Evolutionary conservation across 2,329 filamentous ascomycete species (phyloP).

Genomic region (Dendrostoma leiphaemia): DNA sequence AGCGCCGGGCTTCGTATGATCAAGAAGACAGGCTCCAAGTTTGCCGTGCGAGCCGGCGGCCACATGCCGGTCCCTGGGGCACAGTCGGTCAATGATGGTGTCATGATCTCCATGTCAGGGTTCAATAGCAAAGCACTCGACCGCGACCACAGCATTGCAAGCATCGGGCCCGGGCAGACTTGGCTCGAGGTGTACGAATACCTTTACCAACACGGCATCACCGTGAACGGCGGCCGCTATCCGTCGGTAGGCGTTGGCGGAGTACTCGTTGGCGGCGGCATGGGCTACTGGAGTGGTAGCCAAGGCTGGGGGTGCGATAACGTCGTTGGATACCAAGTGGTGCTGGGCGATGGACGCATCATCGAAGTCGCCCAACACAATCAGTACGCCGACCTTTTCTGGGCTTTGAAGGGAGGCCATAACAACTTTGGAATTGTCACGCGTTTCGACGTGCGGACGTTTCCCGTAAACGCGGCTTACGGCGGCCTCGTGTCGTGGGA

Average conservation of each 20-base stretch:
- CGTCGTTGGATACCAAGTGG: slow-evolving; percentile 38
- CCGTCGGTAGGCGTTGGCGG: slow-evolving; percentile 26
- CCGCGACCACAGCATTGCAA: background rate
- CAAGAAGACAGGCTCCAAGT: slow-evolving; percentile 20
- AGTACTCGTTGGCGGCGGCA: slow-evolving; percentile 25
- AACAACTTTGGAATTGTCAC: slow-evolving; percentile 43
- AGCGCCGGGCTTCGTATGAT: background rate
- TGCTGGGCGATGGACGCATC: slow-evolving; percentile 31
- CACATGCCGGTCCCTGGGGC: slow-evolving; percentile 40
- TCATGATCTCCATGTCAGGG: slow-evolving; percentile 33
- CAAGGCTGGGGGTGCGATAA: slow-evolving; percentile 39
- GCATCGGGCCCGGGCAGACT: background rate
- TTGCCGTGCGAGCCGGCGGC: slow-evolving; percentile 42
- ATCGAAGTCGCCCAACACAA: slow-evolving; percentile 26
- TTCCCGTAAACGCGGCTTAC: slow-evolving; percentile 18
- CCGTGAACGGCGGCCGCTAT: slow-evolving; percentile 25
- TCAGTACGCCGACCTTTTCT: slow-evolving; percentile 36
- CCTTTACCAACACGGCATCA: slow-evolving; percentile 19
- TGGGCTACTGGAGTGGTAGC: slow-evolving; percentile 19
- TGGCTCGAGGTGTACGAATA: background rate
- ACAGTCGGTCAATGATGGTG: slow-evolving; percentile 35
- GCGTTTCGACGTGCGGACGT: slow-evolving; percentile 30
- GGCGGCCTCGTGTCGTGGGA: slow-evolving; percentile 2
- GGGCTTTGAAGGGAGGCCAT: slow-evolving; percentile 43
- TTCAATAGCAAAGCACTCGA: background rate